Evolutionary conservation across 345 rosid species (phyloP).

Genomic region (Pugionium cornutum): DNA sequence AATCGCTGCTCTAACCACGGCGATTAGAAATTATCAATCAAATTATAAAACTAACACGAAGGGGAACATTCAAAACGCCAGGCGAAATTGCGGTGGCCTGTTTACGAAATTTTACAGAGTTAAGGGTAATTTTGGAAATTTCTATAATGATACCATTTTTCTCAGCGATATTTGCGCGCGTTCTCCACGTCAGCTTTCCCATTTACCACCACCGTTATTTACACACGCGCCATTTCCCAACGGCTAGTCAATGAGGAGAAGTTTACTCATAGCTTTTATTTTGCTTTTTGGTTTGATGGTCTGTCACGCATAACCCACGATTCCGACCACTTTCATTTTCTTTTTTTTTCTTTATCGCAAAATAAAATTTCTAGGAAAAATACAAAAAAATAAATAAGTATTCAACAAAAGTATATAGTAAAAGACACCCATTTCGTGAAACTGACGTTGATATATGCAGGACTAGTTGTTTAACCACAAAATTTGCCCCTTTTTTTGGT

Average conservation of each 20-base stretch:
- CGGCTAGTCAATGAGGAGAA: slow-evolving; percentile 40
- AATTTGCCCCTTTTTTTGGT: slow-evolving; percentile 24
- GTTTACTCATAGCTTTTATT: slow-evolving; percentile 14
- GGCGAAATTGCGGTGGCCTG: too few species aligned
- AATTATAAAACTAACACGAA: too few species aligned
- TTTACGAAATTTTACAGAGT: too few species aligned
- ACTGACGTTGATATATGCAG: slow-evolving; percentile 31
- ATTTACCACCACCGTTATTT: slow-evolving; percentile 20
- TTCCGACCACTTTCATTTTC: slow-evolving; percentile 22
- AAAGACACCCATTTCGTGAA: slow-evolving; percentile 19
- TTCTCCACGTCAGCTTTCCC: slow-evolving; percentile 66
- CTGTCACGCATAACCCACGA: slow-evolving; percentile 42
- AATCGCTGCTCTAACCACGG: too few species aligned
- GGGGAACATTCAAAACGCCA: too few species aligned
- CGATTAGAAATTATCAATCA: too few species aligned
- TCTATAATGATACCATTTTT: background rate
- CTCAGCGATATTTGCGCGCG: slow-evolving; percentile 83
- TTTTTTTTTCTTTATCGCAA: background rate
- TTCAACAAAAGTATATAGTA: slow-evolving; percentile 12
- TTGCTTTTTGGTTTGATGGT: slow-evolving; percentile 34
- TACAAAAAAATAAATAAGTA: background rate
- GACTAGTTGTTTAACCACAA: slow-evolving; percentile 34
- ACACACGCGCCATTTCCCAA: slow-evolving; percentile 18
- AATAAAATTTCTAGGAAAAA: slow-evolving; percentile 15
- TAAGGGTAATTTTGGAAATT: slow-evolving; percentile 21